Evolutionary conservation across 31 red algal species (phyloP).

Genomic region (Endocladia muricata): DNA sequence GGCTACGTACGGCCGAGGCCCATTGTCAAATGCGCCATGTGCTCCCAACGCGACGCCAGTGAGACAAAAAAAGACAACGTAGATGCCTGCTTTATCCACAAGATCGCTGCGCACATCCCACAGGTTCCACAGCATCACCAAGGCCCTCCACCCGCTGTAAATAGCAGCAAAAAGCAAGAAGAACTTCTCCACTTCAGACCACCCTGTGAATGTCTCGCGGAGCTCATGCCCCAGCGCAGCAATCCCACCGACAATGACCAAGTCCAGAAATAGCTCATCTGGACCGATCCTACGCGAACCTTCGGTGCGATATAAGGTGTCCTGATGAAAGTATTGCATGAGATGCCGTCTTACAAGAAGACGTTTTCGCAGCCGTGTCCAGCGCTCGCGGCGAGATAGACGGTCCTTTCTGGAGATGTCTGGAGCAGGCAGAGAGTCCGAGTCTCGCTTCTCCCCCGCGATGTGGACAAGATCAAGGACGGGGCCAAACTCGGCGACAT

Average conservation of each 20-base stretch:
- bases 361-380: too few relatives aligned
- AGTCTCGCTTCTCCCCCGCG: too few relatives aligned
- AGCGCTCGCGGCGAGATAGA: too few relatives aligned
- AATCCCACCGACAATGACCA: conserved; percentile 34
- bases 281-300: too few relatives aligned
- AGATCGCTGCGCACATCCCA: conserved; percentile 25
- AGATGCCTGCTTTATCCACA: conserved; percentile 19
- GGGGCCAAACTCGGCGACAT: too few relatives aligned
- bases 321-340: too few relatives aligned
- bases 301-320: too few relatives aligned
- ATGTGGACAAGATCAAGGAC: too few relatives aligned
- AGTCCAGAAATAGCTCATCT: conserved; percentile 49
- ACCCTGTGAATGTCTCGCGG: conserved; percentile 30
- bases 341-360: too few relatives aligned
- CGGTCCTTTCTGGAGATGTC: too few relatives aligned
- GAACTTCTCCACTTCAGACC: conserved; percentile 33
- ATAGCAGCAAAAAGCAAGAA: conserved; percentile 41
- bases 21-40: conserved; percentile 17
- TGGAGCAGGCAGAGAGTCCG: too few relatives aligned
- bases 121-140: conserved; percentile 41
- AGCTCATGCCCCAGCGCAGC: conserved; percentile 57
- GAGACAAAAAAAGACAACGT: conserved; percentile 19
- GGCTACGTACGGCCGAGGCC: conserved; percentile 11
- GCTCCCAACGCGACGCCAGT: conserved; percentile 36
- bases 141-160: conserved; percentile 14